Conservation (phyloP, 345 rosid genomes). For the Acer negundo region DNA sequence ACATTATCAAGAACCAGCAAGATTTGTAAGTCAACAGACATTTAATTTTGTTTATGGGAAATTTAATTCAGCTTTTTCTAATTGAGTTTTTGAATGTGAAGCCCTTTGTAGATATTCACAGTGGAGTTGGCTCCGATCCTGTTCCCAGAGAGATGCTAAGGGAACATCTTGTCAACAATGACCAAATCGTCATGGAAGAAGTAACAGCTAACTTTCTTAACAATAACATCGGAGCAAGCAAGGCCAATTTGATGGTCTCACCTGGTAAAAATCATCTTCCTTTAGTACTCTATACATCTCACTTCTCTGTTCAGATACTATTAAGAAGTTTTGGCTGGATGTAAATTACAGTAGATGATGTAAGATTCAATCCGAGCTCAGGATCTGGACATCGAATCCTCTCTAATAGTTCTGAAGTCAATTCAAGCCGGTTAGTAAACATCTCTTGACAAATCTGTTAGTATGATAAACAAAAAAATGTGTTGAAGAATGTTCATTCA, state of each 20-base stretch:
- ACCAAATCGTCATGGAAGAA: slow-evolving; percentile 31
- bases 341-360: slow-evolving; percentile 49
- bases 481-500: neutral
- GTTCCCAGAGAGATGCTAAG: slow-evolving; percentile 54
- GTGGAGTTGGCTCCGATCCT: slow-evolving; percentile 45
- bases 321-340: slow-evolving; percentile 4
- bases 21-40: slow-evolving; percentile 46
- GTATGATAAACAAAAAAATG: neutral
- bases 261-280: slow-evolving; percentile 50
- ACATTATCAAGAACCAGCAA: slow-evolving; percentile 35
- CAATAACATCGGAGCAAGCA: slow-evolving; percentile 30
- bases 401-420: slow-evolving; percentile 31
- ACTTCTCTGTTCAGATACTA: neutral
- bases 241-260: slow-evolving; percentile 38
- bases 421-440: slow-evolving; percentile 41
- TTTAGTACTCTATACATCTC: neutral
- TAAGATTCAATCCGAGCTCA: slow-evolving; percentile 67
- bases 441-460: neutral
- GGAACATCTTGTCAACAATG: slow-evolving; percentile 23
- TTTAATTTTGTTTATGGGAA: slow-evolving; percentile 16
- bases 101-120: slow-evolving; percentile 55
- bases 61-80: slow-evolving; percentile 21
- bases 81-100: slow-evolving; percentile 35
- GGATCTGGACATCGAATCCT: slow-evolving; percentile 57
- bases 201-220: slow-evolving; percentile 39